Base-by-base conservation (phyloP, 2,329 filamentous ascomycete species). In the Colletotrichum sp. region DNA sequence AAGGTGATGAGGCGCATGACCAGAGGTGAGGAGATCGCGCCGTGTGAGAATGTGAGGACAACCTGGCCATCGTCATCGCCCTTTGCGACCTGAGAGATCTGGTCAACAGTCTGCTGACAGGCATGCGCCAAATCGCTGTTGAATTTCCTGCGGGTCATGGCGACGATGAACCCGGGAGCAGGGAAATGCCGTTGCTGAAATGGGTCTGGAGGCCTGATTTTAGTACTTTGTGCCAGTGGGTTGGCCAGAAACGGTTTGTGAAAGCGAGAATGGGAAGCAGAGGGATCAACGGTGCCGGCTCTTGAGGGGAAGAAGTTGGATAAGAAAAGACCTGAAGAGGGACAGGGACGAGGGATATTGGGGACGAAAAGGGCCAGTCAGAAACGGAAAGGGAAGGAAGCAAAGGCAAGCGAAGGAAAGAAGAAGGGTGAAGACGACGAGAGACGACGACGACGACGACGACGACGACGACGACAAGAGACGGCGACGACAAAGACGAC, bases 1-100 rank as follows among this genome's bases (percentile, higher is more conserved):
- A 77, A 48, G 14, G 69, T 16, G 7, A 43, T 21, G 69, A 71
- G 76, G 43, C 67, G 58, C 12, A 80, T 81, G 26, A 83, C 78
- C 6, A 89, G 73, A 18, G 81, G 76, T 4, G 66, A 24, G 2
- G 75, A 52, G 4, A 85, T 71, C 9, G 65, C 58, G 4, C 80
- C 61, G 69, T 85, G 81, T 12, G 70, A 76, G 75, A 86, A 94
- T 6, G 83, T 86, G 81, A 96, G 94, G 16, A 88, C 89, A 72
- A 97, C 87, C 72, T 94, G 91, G 66, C 94, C 94, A 82, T 96
- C 94, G 36, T 94, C 93, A 7, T 92, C 91, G 18, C 94, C 94
- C 43, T 86, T 85, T 38, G 85, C 84, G 28, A 98, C 84, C 38
- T 87, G 81, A 63, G 84, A 84, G 63, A 97, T 86, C 64, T 88